Evolutionary conservation across 2,329 filamentous ascomycete genomes (phyloP).

Genomic region (Fusarium lateritium): DNA sequence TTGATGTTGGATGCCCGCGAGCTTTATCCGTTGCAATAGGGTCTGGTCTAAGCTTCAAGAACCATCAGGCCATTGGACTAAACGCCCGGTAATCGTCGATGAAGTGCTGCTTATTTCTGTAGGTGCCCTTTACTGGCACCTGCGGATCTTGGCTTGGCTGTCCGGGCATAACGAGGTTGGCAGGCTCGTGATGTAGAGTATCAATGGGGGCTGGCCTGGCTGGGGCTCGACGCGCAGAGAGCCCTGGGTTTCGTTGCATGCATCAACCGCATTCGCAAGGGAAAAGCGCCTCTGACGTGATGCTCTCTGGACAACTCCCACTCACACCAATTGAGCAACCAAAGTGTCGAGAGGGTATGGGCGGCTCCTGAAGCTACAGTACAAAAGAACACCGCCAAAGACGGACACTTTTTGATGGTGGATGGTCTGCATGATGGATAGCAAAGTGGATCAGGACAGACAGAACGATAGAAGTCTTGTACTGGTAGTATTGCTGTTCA

Average conservation of each 20-base stretch:
- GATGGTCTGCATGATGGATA: too few species aligned
- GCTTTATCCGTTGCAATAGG: conserved; percentile 22
- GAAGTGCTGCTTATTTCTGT: conserved; percentile 28
- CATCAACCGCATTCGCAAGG: conserved; percentile 38
- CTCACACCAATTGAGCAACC: conserved; percentile 15
- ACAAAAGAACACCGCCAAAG: conserved; percentile 8
- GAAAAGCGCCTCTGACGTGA: conserved; percentile 41
- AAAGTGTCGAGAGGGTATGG: not conserved
- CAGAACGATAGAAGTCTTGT: too few species aligned
- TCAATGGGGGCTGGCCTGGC: conserved; percentile 32
- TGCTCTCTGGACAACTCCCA: conserved; percentile 14
- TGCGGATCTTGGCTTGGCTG: too few species aligned
- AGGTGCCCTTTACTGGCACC: not conserved
- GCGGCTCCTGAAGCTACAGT: conserved; percentile 15
- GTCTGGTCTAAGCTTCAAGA: conserved; percentile 11
- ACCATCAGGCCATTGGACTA: conserved; percentile 19
- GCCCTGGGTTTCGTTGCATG: conserved; percentile 29
- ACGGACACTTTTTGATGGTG: not conserved
- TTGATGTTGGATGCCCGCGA: conserved; percentile 20
- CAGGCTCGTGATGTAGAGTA: conserved; percentile 40
- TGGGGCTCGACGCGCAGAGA: conserved; percentile 16
- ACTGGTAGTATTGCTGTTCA: too few species aligned
- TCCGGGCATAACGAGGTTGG: conserved; percentile 3
- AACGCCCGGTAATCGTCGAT: conserved; percentile 35
- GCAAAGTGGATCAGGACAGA: too few species aligned